Evolutionary conservation across 1,284 basidiomycete species (phyloP), one percentile per base, ranked within the genome.

Genomic region (Ceratobasidium sp.): DNA sequence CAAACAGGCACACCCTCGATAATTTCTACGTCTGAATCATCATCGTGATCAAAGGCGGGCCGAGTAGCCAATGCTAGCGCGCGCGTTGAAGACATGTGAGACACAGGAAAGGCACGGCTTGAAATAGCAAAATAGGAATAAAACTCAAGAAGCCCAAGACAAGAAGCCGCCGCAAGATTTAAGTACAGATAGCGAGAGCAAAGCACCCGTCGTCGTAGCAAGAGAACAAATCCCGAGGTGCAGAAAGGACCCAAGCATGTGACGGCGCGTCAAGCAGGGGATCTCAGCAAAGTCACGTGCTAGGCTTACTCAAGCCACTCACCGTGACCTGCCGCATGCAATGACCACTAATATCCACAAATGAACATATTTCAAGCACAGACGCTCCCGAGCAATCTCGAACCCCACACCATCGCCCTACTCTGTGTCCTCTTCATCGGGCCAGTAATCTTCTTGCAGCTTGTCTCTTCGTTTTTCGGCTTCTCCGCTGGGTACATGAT

Each of bases 331-430:
- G 46, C 28, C 21, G 49, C 30, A 66, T 66, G 66, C 38, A 56
- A 51, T 58, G 59, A 60, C 66, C 66, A 44, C 40, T 53, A 23
- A 56, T 58, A 56, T 44, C 30, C 53, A 28, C 53, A 69, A 40
- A 69, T 69, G 66, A 69, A 36, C 40, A 69, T 69, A 69, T 58
- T 38, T 8, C 66, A 69, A 69, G 66, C 40, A 23, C 66, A 58
- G 66, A 53, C 51, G 25, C 51, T 58, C 36, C 23, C 46, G 7
- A 46, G 40, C 40, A 51, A 54, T 28, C 66, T 69, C 30, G 53
- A 69, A 58, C 66, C 66, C n/a, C 66, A 56, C 40, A 69, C 66
- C 5, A 46, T 69, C 38, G 66, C 66, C 6, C 40, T 69, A 0
- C 23, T 69, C 36, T 69, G 53, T 30, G 28, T 69, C n/a, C 21